These are phyloP conservation scores for Ophiobolus disseminans DNA, from an alignment of 2,329 filamentous ascomycete genomes.

Conservation along the genomic window DNA sequence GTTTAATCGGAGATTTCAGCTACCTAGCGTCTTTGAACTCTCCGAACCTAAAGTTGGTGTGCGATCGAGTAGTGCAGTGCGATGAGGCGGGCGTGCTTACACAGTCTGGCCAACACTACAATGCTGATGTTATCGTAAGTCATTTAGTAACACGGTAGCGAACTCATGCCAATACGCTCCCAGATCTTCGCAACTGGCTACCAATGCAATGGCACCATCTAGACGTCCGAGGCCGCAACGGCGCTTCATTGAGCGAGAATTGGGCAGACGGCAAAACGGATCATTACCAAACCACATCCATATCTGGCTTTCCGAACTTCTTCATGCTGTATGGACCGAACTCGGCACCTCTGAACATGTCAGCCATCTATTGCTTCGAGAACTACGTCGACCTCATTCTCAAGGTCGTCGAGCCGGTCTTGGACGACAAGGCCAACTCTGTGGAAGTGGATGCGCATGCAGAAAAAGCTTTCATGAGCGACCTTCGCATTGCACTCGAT, in stretches of 20 bases:
- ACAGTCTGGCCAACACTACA: background rate
- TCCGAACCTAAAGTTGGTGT: background rate
- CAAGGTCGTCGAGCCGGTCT: background rate
- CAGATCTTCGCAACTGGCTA: background rate
- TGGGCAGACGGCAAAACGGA: background rate
- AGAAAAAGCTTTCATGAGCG: background rate
- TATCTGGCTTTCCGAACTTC: background rate
- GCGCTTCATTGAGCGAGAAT: background rate
- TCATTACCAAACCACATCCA: background rate
- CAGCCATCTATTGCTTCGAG: background rate
- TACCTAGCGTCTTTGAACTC: background rate
- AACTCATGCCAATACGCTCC: too few species aligned
- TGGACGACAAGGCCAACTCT: background rate
- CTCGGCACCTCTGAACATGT: background rate
- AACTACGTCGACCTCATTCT: background rate
- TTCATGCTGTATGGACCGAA: background rate
- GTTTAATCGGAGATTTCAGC: background rate
- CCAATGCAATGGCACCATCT: background rate
- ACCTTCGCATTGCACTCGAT: background rate
- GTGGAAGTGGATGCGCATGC: background rate
- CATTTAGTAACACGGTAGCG: too few species aligned
- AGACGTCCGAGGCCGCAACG: background rate
- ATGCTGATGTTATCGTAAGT: background rate
- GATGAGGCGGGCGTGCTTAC: background rate
- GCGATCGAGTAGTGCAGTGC: background rate